A percentile compares a stretch with the other conserved stretches of the same genome.
phyloP scores from a whole-genome alignment of 768 basidiomycete genomes.

The Amanita inopinata region DNA sequence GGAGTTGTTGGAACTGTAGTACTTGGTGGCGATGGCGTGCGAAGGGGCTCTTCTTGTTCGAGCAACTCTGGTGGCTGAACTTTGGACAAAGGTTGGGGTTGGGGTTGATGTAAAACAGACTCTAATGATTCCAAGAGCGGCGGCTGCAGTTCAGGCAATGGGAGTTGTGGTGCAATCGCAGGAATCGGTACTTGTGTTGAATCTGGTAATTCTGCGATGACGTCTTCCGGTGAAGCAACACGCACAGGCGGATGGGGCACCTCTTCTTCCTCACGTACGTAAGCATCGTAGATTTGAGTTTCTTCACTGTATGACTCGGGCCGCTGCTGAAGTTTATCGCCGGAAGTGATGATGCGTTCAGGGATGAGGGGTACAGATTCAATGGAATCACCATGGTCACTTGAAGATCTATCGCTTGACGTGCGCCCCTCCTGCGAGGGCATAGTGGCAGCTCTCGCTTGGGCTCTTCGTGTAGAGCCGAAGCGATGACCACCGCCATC shows the following conservation, averaged over 20 bases:
- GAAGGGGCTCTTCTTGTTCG: conserved; percentile 21
- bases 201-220: conserved; percentile 2
- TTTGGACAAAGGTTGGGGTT: conserved; percentile 50
- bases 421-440: conserved; percentile 40
- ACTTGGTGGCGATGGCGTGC: conserved; percentile 17
- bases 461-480: conserved; percentile 35
- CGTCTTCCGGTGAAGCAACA: conserved; percentile 10
- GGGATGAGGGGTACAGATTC: conserved; percentile 23
- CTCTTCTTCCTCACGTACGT: conserved; percentile 47
- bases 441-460: conserved; percentile 19
- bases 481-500: conserved; percentile 85
- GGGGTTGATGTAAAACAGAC: conserved; percentile 54
- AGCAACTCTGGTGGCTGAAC: conserved; percentile 30
- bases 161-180: conserved; percentile 12
- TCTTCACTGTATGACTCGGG: conserved; percentile 81
- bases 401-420: conserved; percentile 65
- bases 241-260: conserved; percentile 19
- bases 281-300: conserved; percentile 75
- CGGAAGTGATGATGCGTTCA: conserved; percentile 38
- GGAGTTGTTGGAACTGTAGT: conserved; percentile 23
- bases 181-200: not conserved
- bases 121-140: conserved; percentile 25
- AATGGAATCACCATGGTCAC: conserved; percentile 52
- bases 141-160: conserved; percentile 21
- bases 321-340: conserved; percentile 28